Evolutionary conservation across 2,329 filamentous ascomycete genomes (phyloP).

Genomic region (Zasmidium citrigriseum): DNA sequence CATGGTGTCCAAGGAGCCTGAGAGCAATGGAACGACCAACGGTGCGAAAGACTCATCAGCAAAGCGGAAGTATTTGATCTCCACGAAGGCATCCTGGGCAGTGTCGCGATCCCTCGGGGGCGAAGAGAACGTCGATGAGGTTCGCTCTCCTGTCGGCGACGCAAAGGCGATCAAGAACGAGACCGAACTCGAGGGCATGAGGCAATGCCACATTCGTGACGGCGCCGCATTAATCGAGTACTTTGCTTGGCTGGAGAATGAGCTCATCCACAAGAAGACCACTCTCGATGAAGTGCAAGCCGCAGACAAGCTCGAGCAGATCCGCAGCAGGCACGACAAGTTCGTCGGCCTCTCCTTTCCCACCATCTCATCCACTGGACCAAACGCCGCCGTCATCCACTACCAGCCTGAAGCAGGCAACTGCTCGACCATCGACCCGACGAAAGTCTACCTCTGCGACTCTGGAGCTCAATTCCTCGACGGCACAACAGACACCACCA

Average conservation of each 20-base stretch:
- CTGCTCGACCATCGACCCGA: constrained; percentile 81
- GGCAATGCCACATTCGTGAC: constrained; percentile 88
- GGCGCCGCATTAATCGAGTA: constrained; percentile 88
- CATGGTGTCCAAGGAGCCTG: constrained; percentile 52
- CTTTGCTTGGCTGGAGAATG: constrained; percentile 94
- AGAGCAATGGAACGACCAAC: constrained; percentile 18
- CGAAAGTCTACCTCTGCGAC: constrained; percentile 89
- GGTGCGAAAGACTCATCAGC: constrained; percentile 30
- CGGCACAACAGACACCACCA: constrained; percentile 92
- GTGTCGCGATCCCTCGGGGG: constrained; percentile 83
- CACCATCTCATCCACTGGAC: constrained; percentile 91
- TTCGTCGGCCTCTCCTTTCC: constrained; percentile 92
- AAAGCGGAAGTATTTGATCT: constrained; percentile 74
- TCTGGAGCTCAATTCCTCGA: constrained; percentile 96
- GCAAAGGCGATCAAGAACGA: constrained; percentile 95
- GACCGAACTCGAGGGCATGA: constrained; percentile 87
- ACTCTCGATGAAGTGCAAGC: constrained; percentile 83
- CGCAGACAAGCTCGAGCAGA: constrained; percentile 84
- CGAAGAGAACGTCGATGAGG: constrained; percentile 79
- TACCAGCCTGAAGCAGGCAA: constrained; percentile 84
- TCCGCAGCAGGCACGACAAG: constrained; percentile 68
- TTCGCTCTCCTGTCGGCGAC: constrained; percentile 83
- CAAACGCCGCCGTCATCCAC: constrained; percentile 93
- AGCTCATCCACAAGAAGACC: constrained; percentile 69
- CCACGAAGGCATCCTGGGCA: constrained; percentile 90